Base-by-base conservation (phyloP, 805 yeast genomes). In the Wickerhamomyces bovis region DNA sequence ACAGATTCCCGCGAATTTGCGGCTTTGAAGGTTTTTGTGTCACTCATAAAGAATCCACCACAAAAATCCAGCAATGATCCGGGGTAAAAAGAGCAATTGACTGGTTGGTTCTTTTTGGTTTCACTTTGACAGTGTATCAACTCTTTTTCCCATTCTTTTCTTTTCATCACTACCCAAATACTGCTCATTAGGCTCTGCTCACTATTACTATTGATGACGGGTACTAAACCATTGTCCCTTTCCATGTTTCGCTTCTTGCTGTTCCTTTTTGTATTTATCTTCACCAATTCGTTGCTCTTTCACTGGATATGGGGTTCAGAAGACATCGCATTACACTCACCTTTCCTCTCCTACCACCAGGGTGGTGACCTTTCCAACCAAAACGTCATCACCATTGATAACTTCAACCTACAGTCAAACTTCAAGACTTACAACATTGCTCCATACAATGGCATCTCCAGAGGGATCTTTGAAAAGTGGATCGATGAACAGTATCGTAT, bases 401-500 rank as follows among this genome's bases (percentile, higher is more conserved):
- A 59, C 47, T 58, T 58, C 50, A 42, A 60, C 21, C 30, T 50
- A 20, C 61, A 58, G 39, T 54, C 61, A 6, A 44, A 47, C 4
- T 55, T 51, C 46, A 54, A 52, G 33, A 35, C 53, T n/a, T 44
- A 28, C 13, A 47, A 47, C 11, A 55, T 59, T 18, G 38, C 41
- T 21, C 60, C 63, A 3, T 54, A 56, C 38, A 51, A 42, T 28
- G 43, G 39, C 10, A 52, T 54, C 21, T 42, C 59, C 5, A 50
- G 63, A 43, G 57, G 50, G 16, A 64, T 68, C 22, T 73, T 76
- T 49, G 67, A 70, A 15, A 45, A 54, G 13, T 79, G 85, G 85
- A 52, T 76, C 4, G 48, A 47, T 3, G 59, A 60, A 18, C 81
- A 80, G 53, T 62, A 59, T 20, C 56, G 63, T 1, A 55, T 62